Evolutionary conservation across 257 asterid species (phyloP), one percentile per base, ranked within the genome.

Genomic region (Pogostemon cablin): DNA sequence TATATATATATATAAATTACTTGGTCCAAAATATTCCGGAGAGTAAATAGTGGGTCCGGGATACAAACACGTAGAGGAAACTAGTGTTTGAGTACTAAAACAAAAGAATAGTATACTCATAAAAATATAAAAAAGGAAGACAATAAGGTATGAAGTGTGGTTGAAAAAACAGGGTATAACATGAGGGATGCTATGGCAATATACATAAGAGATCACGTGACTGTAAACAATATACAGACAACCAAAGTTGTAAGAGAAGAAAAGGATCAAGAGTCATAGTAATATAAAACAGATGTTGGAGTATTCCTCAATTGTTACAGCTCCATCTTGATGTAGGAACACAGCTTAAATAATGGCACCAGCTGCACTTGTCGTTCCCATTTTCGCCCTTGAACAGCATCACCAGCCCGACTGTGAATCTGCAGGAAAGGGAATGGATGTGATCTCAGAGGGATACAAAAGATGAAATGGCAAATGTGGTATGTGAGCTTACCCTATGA

Each of bases 311-410:
- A 50, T 86, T 78, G 67, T 85, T 62, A 63, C 98, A 93, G 57
- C 77, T 88, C 98, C 98, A 93, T 79, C 84, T 85, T 68, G 96
- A 88, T 55, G 96, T 93, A 35, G 97, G 98, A 71, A 93, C 95
- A 61, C 98, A 90, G 80, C 97, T 90, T 49, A 93, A 65, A 49
- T 93, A 93, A 81, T 84, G 98, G 82, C 97, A 93, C 98, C 98
- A 93, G 68, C 84, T 75, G 78, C 98, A 93, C 48, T 68, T 91
- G 12, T 84, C 81, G 52, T 86, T 89, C 7, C 80, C 98, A 15
- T 82, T 90, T 68, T 83, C 88, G 17, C 98, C 98, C 74, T 69
- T 87, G 60, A 88, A 90, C 43, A 93, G 77, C 96, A 82, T 85
- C 47, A 86, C 96, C 79, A 87, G 67, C 44, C 92, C 97, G 54